Evolutionary conservation across 129 eudicot species (phyloP).

Genomic region (Flaveria robusta): DNA sequence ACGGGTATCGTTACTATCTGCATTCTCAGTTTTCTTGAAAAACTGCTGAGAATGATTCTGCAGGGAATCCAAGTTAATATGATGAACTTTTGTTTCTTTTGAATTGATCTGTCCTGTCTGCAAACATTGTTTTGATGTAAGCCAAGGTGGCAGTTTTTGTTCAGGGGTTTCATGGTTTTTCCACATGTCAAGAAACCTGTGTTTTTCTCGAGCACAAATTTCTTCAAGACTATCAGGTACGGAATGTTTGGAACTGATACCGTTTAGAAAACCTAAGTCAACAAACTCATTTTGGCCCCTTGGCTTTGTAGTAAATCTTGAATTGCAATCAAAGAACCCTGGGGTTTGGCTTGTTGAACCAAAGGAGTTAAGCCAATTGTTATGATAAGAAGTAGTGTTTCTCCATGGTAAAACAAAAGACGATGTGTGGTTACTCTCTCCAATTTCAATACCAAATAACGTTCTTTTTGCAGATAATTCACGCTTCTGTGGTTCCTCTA

Average conservation of each 20-base stretch:
- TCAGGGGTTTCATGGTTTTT: slow-evolving; percentile 38
- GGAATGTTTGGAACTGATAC: slow-evolving; percentile 17
- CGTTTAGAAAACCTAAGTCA: slow-evolving; percentile 27
- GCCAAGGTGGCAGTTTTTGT: slow-evolving; percentile 43
- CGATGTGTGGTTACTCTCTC: slow-evolving; percentile 35
- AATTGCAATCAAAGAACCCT: slow-evolving; percentile 31
- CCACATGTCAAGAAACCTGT: slow-evolving; percentile 38
- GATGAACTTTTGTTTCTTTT: slow-evolving; percentile 38
- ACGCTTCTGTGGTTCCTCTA: slow-evolving; percentile 33
- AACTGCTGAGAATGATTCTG: slow-evolving; percentile 62
- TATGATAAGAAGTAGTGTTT: slow-evolving; percentile 32
- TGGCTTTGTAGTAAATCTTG: slow-evolving; percentile 22
- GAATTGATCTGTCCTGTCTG: slow-evolving; percentile 33
- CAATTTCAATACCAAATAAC: slow-evolving; percentile 72
- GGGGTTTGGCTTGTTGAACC: slow-evolving; percentile 33
- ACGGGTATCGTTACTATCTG: slow-evolving; percentile 16
- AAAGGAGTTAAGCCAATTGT: slow-evolving; percentile 25
- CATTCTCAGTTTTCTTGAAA: slow-evolving; percentile 46
- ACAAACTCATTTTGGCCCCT: slow-evolving; percentile 18
- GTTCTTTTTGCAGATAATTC: slow-evolving; percentile 49
- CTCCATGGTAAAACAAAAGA: slow-evolving; percentile 34
- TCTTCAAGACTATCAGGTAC: slow-evolving; percentile 12
- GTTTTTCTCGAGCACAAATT: slow-evolving; percentile 22
- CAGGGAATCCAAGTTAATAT: slow-evolving; percentile 57
- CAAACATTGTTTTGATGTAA: slow-evolving; percentile 31